Percentiles rank a stretch among this genome's conserved stretches.
Conservation (phyloP, 169 alveolate genomes). For the Cryptosporidium sp. region DNA sequence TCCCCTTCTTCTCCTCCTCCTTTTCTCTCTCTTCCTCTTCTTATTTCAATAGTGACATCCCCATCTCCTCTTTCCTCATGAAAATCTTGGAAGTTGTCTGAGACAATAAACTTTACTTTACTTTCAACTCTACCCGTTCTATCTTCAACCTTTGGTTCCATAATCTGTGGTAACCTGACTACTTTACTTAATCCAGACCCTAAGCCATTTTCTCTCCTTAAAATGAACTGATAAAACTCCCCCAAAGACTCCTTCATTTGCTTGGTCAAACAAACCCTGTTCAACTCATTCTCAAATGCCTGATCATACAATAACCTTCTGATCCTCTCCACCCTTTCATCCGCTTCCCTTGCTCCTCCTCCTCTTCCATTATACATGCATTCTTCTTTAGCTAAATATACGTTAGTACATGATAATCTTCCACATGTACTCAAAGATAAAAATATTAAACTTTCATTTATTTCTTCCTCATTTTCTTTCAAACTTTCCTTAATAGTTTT, state of each 20-base stretch:
- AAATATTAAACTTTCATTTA: conserved; percentile 14
- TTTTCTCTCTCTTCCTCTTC: neutral
- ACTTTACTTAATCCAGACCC: neutral
- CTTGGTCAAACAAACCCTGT: neutral
- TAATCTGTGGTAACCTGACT: neutral
- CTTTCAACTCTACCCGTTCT: neutral
- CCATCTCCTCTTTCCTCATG: neutral
- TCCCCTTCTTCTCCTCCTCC: neutral
- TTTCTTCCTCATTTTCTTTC: neutral
- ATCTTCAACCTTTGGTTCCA: neutral
- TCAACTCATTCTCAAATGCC: conserved; percentile 2
- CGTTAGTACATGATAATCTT: conserved; percentile 4
- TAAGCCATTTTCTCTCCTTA: neutral
- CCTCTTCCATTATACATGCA: neutral
- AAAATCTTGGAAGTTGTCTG: neutral
- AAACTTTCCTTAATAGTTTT: neutral
- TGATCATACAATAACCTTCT: neutral
- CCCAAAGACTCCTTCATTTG: conserved; percentile 8
- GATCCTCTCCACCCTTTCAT: neutral
- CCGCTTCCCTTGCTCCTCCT: neutral
- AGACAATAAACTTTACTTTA: neutral
- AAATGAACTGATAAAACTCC: conserved; percentile 9
- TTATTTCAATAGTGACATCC: no score
- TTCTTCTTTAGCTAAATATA: neutral
- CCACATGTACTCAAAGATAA: conserved; percentile 54